A percentile compares a stretch with the other conserved stretches of the same genome.
Conservation (phyloP, 768 basidiomycete genomes). For the Mycena galopus region DNA sequence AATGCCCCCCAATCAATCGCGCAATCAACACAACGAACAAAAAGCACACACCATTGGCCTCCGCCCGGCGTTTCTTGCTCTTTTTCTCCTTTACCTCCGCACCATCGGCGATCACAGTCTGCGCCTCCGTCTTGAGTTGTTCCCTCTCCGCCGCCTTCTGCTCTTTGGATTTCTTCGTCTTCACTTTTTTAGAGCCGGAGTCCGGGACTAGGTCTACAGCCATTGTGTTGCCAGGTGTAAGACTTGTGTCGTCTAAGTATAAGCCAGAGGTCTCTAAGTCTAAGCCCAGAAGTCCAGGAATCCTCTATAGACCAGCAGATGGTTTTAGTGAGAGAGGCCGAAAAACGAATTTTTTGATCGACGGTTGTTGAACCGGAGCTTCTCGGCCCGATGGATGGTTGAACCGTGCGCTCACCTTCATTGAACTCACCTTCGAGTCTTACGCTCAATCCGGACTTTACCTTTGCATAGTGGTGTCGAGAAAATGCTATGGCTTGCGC, state of each 20-base stretch:
- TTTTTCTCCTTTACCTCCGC: constrained; percentile 21
- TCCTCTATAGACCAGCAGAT: not conserved
- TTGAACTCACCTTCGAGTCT: too few relatives aligned
- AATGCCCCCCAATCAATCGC: constrained; percentile 16
- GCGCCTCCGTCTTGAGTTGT: constrained; percentile 36
- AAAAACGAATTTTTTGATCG: too few relatives aligned
- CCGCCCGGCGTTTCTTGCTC: constrained; percentile 32
- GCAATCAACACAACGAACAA: not conserved
- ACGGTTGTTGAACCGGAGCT: too few relatives aligned
- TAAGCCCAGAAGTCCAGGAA: not conserved
- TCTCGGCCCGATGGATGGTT: too few relatives aligned
- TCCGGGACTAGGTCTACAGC: constrained; percentile 4
- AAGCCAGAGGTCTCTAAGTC: not conserved
- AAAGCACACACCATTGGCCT: constrained; percentile 39
- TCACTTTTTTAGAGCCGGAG: constrained; percentile 24
- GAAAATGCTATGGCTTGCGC: too few relatives aligned
- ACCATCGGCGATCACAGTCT: constrained; percentile 24
- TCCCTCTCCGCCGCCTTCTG: constrained; percentile 44
- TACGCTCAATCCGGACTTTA: too few relatives aligned
- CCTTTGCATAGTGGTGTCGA: too few relatives aligned
- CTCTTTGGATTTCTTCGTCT: constrained; percentile 37
- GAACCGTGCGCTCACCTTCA: too few relatives aligned
- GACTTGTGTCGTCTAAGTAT: too few relatives aligned
- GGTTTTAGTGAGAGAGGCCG: too few relatives aligned
- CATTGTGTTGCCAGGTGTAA: constrained; percentile 11